Evolutionary conservation across 1,284 basidiomycete genomes (phyloP), one percentile per base, ranked within the genome.

Genomic region (Austropuccinia psidii): DNA sequence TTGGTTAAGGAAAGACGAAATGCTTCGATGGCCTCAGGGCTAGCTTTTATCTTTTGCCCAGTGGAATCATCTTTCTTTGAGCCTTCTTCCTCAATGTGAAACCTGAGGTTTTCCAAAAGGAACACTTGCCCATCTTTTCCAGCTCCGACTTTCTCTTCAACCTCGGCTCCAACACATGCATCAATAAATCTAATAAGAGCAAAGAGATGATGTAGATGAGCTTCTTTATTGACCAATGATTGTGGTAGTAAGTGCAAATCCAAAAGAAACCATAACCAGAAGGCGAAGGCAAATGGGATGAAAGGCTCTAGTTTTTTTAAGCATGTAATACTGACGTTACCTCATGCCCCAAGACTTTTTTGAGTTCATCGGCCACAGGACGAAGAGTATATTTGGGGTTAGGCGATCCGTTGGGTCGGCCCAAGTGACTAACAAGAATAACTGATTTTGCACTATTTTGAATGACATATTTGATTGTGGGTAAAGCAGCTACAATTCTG

Each of bases 51-150:
- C 85, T 96, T 97, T 79, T 90, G 88, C 61, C 91, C 92, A 72
- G 66, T 68, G 24, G 91, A 89, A 82, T 90, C 89, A 82, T 95
- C 91, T 84, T 96, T 95, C 80, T 86, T 86, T 73, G 90, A 91
- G 55, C 93, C 95, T 83, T 98, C 95, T 83, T 98, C 95, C 81
- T 97, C 95, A 77, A 93, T 91, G 83, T 98, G 93, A 88, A 97
- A 98, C 75, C 96, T 91, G 75, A 98, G 85, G 84, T 98, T 98
- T 84, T 98, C 95, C 79, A 98, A 88, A 67, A 98, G 85, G 83
- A 98, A 88, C 79, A 98, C 84, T 77, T 93, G 85, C 54, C 94
- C 93, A 33, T 85, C 80, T 45, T 86, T 80, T 6, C 90, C 91
- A 35, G 82, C 83, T 76, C 87, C 85, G 77, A 97, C 90, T 66